Percentiles rank a stretch among this genome's conserved stretches.
These are phyloP conservation scores for Apiospora marii DNA, from an alignment of 2,329 filamentous ascomycete species.

Conservation along the genomic window DNA sequence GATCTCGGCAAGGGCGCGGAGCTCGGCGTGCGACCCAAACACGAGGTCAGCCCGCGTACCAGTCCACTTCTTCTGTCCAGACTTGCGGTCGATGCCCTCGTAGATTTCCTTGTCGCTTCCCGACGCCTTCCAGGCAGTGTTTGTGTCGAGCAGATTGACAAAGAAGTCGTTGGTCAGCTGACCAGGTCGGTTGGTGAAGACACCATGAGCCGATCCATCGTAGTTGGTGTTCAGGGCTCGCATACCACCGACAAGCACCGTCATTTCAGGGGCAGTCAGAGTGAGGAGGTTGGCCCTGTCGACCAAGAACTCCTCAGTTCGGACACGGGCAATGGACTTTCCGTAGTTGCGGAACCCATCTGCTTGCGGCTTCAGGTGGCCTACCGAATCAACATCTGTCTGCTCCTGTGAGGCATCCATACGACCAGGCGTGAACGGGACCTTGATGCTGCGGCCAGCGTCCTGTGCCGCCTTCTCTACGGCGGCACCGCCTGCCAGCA, in stretches of 20 bases:
- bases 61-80: slow-evolving; percentile 71
- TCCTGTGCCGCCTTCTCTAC: slow-evolving; percentile 73
- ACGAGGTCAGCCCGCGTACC: slow-evolving; percentile 74
- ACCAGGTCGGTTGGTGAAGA: slow-evolving; percentile 73
- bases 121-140: slow-evolving; percentile 68
- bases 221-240: slow-evolving; percentile 75
- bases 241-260: slow-evolving; percentile 75
- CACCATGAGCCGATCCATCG: slow-evolving; percentile 71
- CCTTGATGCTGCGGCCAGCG: slow-evolving; percentile 56
- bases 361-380: slow-evolving; percentile 69
- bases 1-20: slow-evolving; percentile 74
- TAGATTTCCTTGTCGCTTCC: slow-evolving; percentile 62
- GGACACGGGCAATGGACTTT: slow-evolving; percentile 64
- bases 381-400: slow-evolving; percentile 71
- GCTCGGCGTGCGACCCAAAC: slow-evolving; percentile 75
- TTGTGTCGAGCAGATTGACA: slow-evolving; percentile 75
- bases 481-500: slow-evolving; percentile 74
- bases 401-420: slow-evolving; percentile 75
- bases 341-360: slow-evolving; percentile 86
- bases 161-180: slow-evolving; percentile 83
- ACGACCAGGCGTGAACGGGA: slow-evolving; percentile 78
- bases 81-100: slow-evolving; percentile 71
- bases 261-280: slow-evolving; percentile 74
- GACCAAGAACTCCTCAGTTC: slow-evolving; percentile 73
- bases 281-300: slow-evolving; percentile 76